phyloP scores from a whole-genome alignment of 768 basidiomycete species.

The Termitomyces sp. region DNA sequence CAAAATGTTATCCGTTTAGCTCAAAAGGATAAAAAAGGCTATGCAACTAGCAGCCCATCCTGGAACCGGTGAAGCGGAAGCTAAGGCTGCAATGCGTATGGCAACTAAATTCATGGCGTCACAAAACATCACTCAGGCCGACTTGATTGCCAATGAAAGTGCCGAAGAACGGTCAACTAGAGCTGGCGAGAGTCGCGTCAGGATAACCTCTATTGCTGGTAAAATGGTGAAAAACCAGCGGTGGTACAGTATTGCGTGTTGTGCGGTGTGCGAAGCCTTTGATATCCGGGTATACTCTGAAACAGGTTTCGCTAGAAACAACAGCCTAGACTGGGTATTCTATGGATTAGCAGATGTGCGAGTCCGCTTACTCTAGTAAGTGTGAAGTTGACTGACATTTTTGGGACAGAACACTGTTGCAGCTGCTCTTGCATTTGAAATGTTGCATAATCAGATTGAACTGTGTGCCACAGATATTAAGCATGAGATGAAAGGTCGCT shows the following conservation, averaged over 20 bases:
- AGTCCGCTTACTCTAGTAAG: background rate
- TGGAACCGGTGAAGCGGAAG: constrained; percentile 5
- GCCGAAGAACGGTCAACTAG: constrained; percentile 3
- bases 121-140: constrained; percentile 6
- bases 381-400: background rate
- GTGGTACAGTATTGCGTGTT: background rate
- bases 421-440: constrained; percentile 7
- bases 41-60: constrained; percentile 2
- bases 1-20: background rate
- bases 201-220: background rate
- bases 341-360: constrained; percentile 8
- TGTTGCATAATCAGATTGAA: constrained; percentile 9
- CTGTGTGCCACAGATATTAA: constrained; percentile 1
- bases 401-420: constrained; percentile 6
- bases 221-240: constrained; percentile 1
- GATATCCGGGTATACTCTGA: constrained; percentile 4
- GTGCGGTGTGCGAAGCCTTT: constrained; percentile 2
- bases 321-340: background rate
- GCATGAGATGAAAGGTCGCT: constrained; percentile 2
- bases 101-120: constrained; percentile 6
- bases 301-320: background rate
- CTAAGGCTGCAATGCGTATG: constrained; percentile 9
- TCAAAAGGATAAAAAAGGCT: constrained; percentile 4
- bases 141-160: constrained; percentile 5
- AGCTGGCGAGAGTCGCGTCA: constrained; percentile 4